Evolutionary conservation across 192 early-diverging fungal genomes (phyloP), one percentile per base, ranked within the genome.

Genomic region (Jimgerdemannia lactiflua): DNA sequence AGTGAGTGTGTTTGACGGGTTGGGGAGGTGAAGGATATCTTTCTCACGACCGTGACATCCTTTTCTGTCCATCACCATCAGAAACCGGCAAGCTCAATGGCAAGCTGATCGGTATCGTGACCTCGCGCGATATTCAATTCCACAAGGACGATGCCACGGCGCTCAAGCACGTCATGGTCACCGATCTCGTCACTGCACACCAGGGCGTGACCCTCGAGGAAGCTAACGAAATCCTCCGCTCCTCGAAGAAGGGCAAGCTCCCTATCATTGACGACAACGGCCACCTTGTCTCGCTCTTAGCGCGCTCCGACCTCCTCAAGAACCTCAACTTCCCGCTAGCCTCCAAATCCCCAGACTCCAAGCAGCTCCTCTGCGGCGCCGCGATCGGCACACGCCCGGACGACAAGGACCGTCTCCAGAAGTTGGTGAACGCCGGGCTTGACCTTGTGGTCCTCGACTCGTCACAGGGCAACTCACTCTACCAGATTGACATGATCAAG

Each of bases 381-480:
- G 96, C 97, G 75, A 91, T 98, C 71, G 93, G 92, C 71, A 98
- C 97, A 41, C 95, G 96, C 71, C 88, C 89, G 9, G 95, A 94
- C 74, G 97, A 99, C 85, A 91, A 89, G 76, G 86, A 88, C 7
- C 90, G 97, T 69, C 86, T 99, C 71, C 80, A 79, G 43, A 89
- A 93, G 65, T 90, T 99, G 63, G 96, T 96, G 3, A 92, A 95
- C 17, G 96, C 97, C 69, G 97, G 97, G 10, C 86, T 99, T n/a
- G 97, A 99, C 82, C 91, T 99, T 73, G 92, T 99, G 20, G 89
- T 99, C 44, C 86, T 99, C 73, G 97, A 99, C 80, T 97, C 95
- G n/a, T 91, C 90, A 67, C 97, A 99, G 84, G 97, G 97, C 69
- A 97, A 98, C 88, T 96, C 95, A 9, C 79, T 82, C 68, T 99